A percentile compares a stretch with the other conserved stretches of the same genome.
phyloP scores from a whole-genome alignment of 176 grass and related monocot species.

The Hordeum marinum region DNA sequence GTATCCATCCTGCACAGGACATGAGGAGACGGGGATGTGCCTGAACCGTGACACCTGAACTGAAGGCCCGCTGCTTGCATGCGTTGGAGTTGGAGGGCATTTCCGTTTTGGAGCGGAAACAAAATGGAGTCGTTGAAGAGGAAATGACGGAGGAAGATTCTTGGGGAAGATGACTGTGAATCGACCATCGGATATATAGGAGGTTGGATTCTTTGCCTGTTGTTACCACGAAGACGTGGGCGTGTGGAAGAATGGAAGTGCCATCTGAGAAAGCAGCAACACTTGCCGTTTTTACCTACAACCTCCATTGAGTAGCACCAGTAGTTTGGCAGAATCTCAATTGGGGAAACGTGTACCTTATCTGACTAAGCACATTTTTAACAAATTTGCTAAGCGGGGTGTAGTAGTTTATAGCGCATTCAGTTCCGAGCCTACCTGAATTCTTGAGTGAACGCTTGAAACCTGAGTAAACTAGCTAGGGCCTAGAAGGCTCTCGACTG shows the following conservation, averaged over 20 bases:
- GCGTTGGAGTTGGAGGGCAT: background rate
- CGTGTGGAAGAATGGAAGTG: background rate
- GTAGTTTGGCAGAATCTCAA: background rate
- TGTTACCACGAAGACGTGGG: background rate
- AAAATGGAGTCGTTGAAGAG: background rate
- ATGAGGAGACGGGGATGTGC: background rate
- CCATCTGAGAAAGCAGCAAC: background rate
- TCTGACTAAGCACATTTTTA: background rate
- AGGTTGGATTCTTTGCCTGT: too few relatives aligned
- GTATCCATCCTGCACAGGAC: background rate
- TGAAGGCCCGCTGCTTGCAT: background rate
- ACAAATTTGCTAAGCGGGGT: background rate
- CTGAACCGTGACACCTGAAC: constrained; percentile 5
- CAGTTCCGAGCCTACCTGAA: background rate
- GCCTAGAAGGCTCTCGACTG: background rate
- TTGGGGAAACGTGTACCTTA: background rate
- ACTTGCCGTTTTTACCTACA: background rate
- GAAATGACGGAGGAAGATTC: background rate
- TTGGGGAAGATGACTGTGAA: too few relatives aligned
- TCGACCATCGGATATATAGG: background rate
- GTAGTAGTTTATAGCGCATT: background rate
- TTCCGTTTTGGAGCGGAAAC: background rate
- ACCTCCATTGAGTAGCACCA: background rate
- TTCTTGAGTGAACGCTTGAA: background rate
- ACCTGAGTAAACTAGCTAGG: background rate